Evolutionary conservation across 2,329 filamentous ascomycete genomes (phyloP).

Genomic region (Ophiostoma sp.): DNA sequence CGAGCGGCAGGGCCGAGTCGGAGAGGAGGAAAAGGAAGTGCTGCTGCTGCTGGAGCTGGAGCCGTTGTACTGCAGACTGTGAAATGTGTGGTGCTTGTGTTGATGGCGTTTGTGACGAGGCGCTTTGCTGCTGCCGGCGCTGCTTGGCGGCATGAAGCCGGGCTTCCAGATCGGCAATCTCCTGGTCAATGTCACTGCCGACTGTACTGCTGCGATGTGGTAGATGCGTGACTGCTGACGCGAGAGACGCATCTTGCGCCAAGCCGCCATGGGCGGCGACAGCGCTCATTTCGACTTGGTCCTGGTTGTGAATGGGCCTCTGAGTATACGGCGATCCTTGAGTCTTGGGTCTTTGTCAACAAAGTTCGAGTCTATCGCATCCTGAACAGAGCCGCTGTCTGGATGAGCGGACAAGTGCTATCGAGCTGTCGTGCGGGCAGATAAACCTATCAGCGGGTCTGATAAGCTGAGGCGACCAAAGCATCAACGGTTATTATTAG

Average conservation of each 20-base stretch:
- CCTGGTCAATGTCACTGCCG: constrained; percentile 39
- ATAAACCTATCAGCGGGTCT: constrained; percentile 11
- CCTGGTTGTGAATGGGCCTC: background rate
- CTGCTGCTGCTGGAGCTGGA: constrained; percentile 30
- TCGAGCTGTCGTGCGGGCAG: background rate
- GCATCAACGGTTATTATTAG: background rate
- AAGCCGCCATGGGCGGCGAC: background rate
- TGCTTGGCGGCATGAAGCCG: constrained; percentile 41
- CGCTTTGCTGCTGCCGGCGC: constrained; percentile 30
- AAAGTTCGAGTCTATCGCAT: background rate
- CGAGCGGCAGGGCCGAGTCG: constrained; percentile 74
- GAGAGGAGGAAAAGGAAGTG: constrained; percentile 73
- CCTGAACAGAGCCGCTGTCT: background rate
- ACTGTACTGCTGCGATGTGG: background rate
- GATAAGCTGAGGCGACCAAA: background rate
- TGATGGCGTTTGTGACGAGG: background rate
- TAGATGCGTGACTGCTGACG: background rate
- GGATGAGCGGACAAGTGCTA: background rate
- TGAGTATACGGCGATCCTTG: background rate
- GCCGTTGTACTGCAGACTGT: background rate
- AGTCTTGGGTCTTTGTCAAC: background rate
- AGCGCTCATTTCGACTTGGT: background rate
- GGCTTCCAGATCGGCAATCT: constrained; percentile 54
- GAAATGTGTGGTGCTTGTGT: background rate
- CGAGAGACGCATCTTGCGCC: background rate